phyloP scores from a whole-genome alignment of 2,329 filamentous ascomycete species.

The Chaetothyriales sp. region DNA sequence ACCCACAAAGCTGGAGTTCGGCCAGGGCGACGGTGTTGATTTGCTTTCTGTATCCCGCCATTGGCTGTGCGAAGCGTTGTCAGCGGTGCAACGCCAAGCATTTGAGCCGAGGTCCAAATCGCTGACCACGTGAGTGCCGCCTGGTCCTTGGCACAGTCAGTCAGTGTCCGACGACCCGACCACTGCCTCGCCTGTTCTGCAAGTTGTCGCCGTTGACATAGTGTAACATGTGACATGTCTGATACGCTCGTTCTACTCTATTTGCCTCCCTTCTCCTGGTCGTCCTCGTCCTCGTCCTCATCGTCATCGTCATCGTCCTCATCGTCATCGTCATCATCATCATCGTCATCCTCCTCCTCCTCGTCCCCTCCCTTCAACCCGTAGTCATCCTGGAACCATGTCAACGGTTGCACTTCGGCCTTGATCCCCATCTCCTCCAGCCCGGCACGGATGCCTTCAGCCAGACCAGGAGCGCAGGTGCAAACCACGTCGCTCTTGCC shows the following conservation, averaged over 20 bases:
- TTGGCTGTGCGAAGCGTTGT: background rate
- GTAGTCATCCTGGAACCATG: slow-evolving; percentile 79
- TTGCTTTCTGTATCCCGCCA: background rate
- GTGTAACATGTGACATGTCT: no score
- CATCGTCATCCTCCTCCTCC: slow-evolving; percentile 43
- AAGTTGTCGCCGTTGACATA: no score
- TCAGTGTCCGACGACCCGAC: no score
- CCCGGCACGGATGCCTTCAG: slow-evolving; percentile 60
- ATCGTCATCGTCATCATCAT: slow-evolving; percentile 42
- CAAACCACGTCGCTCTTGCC: slow-evolving; percentile 71
- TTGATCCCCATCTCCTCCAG: slow-evolving; percentile 66
- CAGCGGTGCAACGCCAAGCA: background rate
- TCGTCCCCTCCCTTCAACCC: slow-evolving; percentile 53
- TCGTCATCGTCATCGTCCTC: slow-evolving; percentile 31
- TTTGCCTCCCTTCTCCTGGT: slow-evolving; percentile 21
- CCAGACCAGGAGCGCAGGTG: slow-evolving; percentile 72
- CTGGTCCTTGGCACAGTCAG: no score
- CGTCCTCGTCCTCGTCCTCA: slow-evolving; percentile 35
- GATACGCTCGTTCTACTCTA: no score
- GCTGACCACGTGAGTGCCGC: background rate
- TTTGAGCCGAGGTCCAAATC: background rate
- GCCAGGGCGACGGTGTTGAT: background rate
- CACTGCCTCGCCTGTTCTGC: no score
- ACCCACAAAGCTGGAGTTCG: background rate
- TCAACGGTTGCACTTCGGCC: slow-evolving; percentile 56